Base-by-base conservation (phyloP, 2,329 filamentous ascomycete species). In the Dactylella cylindrospora region DNA sequence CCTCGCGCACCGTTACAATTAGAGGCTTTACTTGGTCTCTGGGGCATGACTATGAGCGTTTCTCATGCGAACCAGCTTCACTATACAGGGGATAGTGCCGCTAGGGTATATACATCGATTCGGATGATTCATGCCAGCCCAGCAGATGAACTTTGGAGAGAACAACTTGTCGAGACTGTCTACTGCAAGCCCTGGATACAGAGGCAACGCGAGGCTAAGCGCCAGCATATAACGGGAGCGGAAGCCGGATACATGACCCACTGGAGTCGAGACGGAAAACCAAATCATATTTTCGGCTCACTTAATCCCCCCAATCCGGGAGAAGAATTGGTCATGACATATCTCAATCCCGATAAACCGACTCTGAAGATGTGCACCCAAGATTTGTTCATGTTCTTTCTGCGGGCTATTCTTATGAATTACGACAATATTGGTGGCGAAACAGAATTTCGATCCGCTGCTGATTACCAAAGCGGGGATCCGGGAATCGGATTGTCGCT, bases 381-480 rank as follows among this genome's bases (percentile, higher is more conserved):
- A 15, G 40, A 45, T 23, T 17, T 45, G 1, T 54, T 45, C 33
- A 54, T 54, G 28, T 33, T 38, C 12, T 54, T 54, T 19, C 10
- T 54, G 23, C 13, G 6, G 9, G 8, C 13, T 9, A 15, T 15
- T 7, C 29, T 45, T 3, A 15, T 7, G 9, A 20, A 29, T 20
- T n/a, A 25, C 28, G 7, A 6, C 8, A 17, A 23, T 12, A 39
- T 54, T 2, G 50, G 40, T 3, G 40, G 51, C 12, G 47, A 55
- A 23, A 55, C 40, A 19, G 25, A 45, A 10, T 15, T 43, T 10
- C 7, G 31, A 44, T 17, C 17, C 7, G 36, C 23, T 35, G 23
- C 32, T 13, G 32, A n/a, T n/a, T n/a, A n/a, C n/a, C n/a, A n/a
- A n/a, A n/a, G n/a, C n/a, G n/a, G n/a, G n/a, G 5, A 38, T 7